Evolutionary conservation across 2,329 filamentous ascomycete genomes (phyloP), one percentile per base, ranked within the genome.

Genomic region (Aspergillus proliferans): DNA sequence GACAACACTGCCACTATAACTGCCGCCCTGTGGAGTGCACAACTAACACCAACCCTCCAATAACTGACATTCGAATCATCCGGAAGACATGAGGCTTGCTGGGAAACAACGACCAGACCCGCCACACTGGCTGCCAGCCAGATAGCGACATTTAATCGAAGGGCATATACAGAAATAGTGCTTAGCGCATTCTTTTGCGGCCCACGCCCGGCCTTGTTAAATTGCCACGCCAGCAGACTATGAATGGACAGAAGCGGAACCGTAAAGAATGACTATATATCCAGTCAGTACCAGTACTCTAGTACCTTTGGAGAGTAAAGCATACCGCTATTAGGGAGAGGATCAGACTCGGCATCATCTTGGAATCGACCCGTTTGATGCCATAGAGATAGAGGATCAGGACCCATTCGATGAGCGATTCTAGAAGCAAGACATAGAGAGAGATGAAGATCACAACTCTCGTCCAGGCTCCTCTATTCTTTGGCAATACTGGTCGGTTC

Each of bases 201-300:
- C 21, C 57, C 59, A 48, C 64, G 63, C 14, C 63, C 61, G 14
- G 54, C 62, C 15, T 60, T 63, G 40, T 65, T 66, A 45, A 67
- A 67, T 44, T 69, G 65, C 66, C 66, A 69, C 3, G 67, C 67
- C 30, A 71, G 62, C n/a, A 71, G 53, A 19, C 66, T 68, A 42
- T 71, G 68, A 5, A 71, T 54, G 21, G 56, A 55, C 14, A 68
- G 59, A 21, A 71, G 61, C 1, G 67, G 65, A 1, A 71, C 56
- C 0, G 68, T 66, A n/a, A 68, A 52, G 24, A 68, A 66, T 3
- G 65, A 66, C 66, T 71, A n/a, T 22, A 10, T 2, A 8, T 18
- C 12, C 14, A 10, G 43, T 57, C 6, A 54, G 28, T 45, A 9
- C 41, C n/a, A 38, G 10, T 18, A 26, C 1, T 18, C 19, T 8